phyloP scores from a whole-genome alignment of 2,329 filamentous ascomycete genomes.

The Exophiala viscosa region DNA sequence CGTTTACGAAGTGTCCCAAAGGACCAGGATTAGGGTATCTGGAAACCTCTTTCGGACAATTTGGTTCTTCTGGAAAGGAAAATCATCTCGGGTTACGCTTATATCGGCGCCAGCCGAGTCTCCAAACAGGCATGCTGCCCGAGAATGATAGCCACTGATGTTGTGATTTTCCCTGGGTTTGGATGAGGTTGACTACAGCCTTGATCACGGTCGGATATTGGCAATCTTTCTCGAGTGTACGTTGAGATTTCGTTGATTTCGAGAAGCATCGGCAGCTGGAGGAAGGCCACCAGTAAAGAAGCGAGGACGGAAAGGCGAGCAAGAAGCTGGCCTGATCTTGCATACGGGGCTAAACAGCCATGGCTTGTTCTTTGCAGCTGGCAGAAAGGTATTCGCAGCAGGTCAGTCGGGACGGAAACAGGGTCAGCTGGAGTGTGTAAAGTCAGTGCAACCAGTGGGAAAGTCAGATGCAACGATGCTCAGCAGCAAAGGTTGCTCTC shows the following conservation, averaged over 20 bases:
- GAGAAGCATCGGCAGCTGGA: constrained; percentile 9
- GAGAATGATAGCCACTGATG: constrained; percentile 10
- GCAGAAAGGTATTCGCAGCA: background rate
- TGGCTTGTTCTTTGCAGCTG: constrained; percentile 3
- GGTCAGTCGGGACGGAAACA: constrained; percentile 5
- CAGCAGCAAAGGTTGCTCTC: background rate
- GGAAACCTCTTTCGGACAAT: constrained; percentile 6
- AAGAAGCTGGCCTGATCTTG: constrained; percentile 14
- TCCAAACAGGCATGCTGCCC: constrained; percentile 15
- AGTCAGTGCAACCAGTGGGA: constrained; percentile 8
- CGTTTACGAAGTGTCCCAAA: constrained; percentile 17
- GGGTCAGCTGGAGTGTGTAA: constrained; percentile 21
- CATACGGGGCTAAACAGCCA: constrained; percentile 23
- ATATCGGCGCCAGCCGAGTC: constrained; percentile 18
- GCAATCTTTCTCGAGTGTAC: constrained; percentile 15
- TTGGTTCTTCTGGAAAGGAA: constrained; percentile 16
- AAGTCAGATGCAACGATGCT: background rate
- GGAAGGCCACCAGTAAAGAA: constrained; percentile 16
- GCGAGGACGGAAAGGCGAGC: constrained; percentile 7
- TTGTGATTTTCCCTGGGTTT: constrained; percentile 5
- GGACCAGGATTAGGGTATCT: constrained; percentile 4
- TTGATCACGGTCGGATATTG: constrained; percentile 20
- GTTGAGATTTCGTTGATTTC: constrained; percentile 13
- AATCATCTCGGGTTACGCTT: constrained; percentile 12
- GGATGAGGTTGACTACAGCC: constrained; percentile 12